A percentile compares a stretch with the other conserved stretches of the same genome.
Evolutionary conservation across 306 rosid genomes (phyloP).

Genomic region (Cyamopsis tetragonoloba): DNA sequence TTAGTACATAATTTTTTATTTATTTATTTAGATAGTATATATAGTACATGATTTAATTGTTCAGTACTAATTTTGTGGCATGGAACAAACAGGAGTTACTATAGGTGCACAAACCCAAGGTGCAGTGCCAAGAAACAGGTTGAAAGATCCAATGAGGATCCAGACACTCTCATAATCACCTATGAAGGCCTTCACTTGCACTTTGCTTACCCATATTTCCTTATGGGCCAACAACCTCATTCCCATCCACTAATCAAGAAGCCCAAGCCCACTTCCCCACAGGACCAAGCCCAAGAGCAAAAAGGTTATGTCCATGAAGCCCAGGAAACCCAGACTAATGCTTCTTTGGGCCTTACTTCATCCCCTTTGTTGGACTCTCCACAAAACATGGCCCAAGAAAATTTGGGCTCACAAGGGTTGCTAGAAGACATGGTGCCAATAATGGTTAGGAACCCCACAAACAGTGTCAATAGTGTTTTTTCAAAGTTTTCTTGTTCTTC

Average conservation of each 20-base stretch:
- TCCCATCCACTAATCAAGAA: conserved; percentile 44
- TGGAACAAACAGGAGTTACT: conserved; percentile 63
- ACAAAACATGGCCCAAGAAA: conserved; percentile 29
- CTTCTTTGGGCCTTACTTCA: not conserved
- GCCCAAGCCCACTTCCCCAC: conserved; percentile 38
- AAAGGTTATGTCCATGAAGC: not conserved
- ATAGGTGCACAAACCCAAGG: conserved; percentile 86
- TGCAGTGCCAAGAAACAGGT: conserved; percentile 94
- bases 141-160: conserved; percentile 76
- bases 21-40: too few relatives aligned
- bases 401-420: conserved; percentile 57
- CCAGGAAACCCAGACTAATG: conserved; percentile 22
- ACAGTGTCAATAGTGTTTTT: conserved; percentile 16
- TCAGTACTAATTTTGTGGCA: not conserved
- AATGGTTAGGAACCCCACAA: conserved; percentile 63
- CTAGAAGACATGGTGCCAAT: conserved; percentile 90
- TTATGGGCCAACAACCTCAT: conserved; percentile 35
- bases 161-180: conserved; percentile 70
- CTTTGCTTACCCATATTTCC: conserved; percentile 68
- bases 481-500: conserved; percentile 46
- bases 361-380: not conserved
- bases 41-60: not conserved
- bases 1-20: too few relatives aligned
- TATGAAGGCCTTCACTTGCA: conserved; percentile 93
- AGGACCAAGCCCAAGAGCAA: conserved; percentile 6